phyloP scores from a whole-genome alignment of 768 basidiomycete genomes.

The Lanmaoa pseudosensibilis region DNA sequence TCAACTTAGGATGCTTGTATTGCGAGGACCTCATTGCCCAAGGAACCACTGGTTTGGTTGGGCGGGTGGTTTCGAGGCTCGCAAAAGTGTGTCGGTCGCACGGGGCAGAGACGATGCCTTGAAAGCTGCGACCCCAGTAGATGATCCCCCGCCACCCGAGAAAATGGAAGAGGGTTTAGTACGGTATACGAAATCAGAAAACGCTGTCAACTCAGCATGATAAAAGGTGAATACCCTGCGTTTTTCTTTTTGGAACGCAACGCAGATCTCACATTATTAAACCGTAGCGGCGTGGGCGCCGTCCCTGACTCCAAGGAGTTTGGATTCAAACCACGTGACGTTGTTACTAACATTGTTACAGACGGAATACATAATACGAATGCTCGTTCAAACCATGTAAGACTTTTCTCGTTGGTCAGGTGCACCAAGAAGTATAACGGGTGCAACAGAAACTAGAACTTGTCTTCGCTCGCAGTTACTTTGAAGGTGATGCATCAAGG shows the following conservation, averaged over 20 bases:
- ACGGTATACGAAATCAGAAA: not conserved
- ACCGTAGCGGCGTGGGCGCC: too few species aligned
- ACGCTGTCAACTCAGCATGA: slow-evolving; percentile 1
- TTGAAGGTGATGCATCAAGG: too few species aligned
- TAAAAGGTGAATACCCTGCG: not conserved
- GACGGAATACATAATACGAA: too few species aligned
- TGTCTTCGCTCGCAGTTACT: too few species aligned
- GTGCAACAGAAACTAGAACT: too few species aligned
- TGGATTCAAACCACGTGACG: too few species aligned
- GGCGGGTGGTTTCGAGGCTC: slow-evolving; percentile 51
- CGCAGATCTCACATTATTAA: not conserved
- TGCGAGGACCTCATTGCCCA: slow-evolving; percentile 65
- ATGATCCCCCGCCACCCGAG: not conserved
- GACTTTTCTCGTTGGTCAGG: too few species aligned
- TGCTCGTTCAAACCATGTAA: too few species aligned
- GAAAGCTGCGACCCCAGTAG: not conserved
- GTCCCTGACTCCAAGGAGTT: too few species aligned
- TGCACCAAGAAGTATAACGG: too few species aligned
- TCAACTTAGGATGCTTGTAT: slow-evolving; percentile 54
- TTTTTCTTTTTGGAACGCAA: not conserved
- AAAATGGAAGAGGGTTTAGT: slow-evolving; percentile 7
- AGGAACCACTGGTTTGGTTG: slow-evolving; percentile 60
- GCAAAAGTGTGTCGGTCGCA: slow-evolving; percentile 38
- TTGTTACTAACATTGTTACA: too few species aligned
- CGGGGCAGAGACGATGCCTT: not conserved